Percentiles rank a stretch among this genome's conserved stretches.
phyloP scores from a whole-genome alignment of 495 filamentous ascomycete species.

The Talaromyces trachyspermus region DNA sequence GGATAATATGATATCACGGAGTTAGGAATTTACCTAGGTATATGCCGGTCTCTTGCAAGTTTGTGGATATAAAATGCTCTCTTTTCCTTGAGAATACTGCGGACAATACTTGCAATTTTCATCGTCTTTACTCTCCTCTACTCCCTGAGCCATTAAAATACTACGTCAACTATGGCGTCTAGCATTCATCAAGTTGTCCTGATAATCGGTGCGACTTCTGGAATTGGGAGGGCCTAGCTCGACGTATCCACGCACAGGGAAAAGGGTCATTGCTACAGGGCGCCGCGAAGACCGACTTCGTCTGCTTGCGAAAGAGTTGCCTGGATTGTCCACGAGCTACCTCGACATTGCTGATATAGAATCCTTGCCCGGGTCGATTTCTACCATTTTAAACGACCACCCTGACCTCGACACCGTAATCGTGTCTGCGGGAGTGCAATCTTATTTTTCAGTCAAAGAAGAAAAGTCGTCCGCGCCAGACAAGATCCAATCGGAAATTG shows the following conservation, averaged over 20 bases:
- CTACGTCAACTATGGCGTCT: no score
- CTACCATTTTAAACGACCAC: slow-evolving; percentile 14
- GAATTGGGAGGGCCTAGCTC: slow-evolving; percentile 12
- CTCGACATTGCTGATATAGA: slow-evolving; percentile 14
- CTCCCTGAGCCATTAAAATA: no score
- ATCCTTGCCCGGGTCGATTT: slow-evolving; percentile 14
- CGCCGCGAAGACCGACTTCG: slow-evolving; percentile 15
- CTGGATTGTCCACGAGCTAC: slow-evolving; percentile 18
- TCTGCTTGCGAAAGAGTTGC: slow-evolving; percentile 16
- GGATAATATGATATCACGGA: no score
- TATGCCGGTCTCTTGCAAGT: no score
- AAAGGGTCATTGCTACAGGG: slow-evolving; percentile 8
- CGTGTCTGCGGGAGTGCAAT: slow-evolving; percentile 22
- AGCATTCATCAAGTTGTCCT: background rate
- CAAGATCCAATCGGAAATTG: slow-evolving; percentile 15
- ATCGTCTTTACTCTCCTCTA: no score
- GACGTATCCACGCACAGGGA: slow-evolving; percentile 11
- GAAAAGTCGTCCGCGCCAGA: slow-evolving; percentile 16
- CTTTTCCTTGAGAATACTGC: no score
- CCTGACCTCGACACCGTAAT: slow-evolving; percentile 29
- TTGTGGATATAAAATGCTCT: no score
- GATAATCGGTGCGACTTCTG: slow-evolving; percentile 6
- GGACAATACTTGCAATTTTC: no score
- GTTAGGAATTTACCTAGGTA: no score
- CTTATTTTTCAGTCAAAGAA: slow-evolving; percentile 2